These are phyloP conservation scores for Nicotiana undulata DNA, from an alignment of 257 asterid species.

Conservation along the genomic window DNA sequence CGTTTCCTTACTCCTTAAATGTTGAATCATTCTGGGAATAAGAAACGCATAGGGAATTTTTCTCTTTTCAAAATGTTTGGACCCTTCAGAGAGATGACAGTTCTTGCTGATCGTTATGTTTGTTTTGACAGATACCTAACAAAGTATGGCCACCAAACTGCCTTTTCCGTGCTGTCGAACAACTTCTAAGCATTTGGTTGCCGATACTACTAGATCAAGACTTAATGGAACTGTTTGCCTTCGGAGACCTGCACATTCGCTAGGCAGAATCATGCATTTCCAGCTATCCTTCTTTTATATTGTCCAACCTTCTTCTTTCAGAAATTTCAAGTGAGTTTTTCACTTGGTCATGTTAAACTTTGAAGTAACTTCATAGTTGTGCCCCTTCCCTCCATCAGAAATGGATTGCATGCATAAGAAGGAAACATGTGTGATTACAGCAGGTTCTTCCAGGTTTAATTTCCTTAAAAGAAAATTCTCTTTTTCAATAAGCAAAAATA, in stretches of 20 bases:
- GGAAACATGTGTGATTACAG: neutral
- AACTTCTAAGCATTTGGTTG: neutral
- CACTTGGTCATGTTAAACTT: neutral
- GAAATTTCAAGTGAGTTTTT: constrained; percentile 20
- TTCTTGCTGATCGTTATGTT: neutral
- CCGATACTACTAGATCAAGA: neutral
- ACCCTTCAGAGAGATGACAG: neutral
- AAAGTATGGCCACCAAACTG: constrained; percentile 5
- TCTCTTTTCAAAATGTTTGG: neutral
- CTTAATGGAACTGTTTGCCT: constrained; percentile 5
- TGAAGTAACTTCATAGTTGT: neutral
- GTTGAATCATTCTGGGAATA: neutral
- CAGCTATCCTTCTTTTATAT: constrained; percentile 8
- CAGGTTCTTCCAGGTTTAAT: neutral
- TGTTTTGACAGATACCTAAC: neutral
- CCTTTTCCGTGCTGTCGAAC: constrained; percentile 2
- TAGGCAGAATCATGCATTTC: constrained; percentile 6
- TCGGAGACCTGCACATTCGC: constrained; percentile 17
- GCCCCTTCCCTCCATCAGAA: neutral
- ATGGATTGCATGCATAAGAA: neutral
- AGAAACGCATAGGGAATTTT: neutral
- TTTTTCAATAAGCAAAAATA: neutral
- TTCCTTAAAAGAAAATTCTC: neutral
- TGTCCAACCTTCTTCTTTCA: constrained; percentile 12
- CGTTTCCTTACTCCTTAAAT: neutral